Percentiles rank a stretch among this genome's conserved stretches.
phyloP scores from a whole-genome alignment of 1,139 yeast species.

The Pichia sp. region DNA sequence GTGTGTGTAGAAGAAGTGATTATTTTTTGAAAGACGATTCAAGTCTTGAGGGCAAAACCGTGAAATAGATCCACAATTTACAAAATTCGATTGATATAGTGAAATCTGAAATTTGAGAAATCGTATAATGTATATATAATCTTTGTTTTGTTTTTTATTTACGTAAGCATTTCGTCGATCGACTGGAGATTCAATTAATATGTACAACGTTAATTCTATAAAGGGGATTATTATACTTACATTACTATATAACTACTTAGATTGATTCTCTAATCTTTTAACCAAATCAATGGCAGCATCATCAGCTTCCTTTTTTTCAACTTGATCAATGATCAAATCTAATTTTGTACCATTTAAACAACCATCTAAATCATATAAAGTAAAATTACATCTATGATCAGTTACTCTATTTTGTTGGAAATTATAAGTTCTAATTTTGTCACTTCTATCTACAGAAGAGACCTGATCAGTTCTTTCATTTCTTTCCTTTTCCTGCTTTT shows the following conservation, averaged over 20 bases:
- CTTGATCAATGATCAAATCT: constrained; percentile 54
- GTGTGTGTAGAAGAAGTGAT: not conserved
- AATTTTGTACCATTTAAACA: constrained; percentile 68
- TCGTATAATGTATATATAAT: too few relatives aligned
- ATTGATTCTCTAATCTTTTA: constrained; percentile 15
- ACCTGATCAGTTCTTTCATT: constrained; percentile 76
- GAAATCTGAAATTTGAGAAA: too few relatives aligned
- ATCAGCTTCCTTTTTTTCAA: constrained; percentile 42
- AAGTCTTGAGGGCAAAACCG: not conserved
- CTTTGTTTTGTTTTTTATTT: too few relatives aligned
- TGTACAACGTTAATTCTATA: too few relatives aligned
- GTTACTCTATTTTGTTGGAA: constrained; percentile 89
- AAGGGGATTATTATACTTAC: too few relatives aligned
- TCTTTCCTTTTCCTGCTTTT: constrained; percentile 59
- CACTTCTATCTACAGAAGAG: constrained; percentile 81
- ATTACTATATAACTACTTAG: not conserved
- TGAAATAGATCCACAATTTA: not conserved
- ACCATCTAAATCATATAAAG: constrained; percentile 74
- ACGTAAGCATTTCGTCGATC: not conserved
- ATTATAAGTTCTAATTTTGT: constrained; percentile 89
- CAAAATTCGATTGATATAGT: too few relatives aligned
- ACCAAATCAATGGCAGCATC: constrained; percentile 38
- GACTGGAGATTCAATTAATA: not conserved
- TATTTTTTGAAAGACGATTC: too few relatives aligned
- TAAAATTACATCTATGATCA: constrained; percentile 83